These are phyloP conservation scores for Alternaria burnsii DNA, from an alignment of 2,329 filamentous ascomycete species.

Conservation along the genomic window DNA sequence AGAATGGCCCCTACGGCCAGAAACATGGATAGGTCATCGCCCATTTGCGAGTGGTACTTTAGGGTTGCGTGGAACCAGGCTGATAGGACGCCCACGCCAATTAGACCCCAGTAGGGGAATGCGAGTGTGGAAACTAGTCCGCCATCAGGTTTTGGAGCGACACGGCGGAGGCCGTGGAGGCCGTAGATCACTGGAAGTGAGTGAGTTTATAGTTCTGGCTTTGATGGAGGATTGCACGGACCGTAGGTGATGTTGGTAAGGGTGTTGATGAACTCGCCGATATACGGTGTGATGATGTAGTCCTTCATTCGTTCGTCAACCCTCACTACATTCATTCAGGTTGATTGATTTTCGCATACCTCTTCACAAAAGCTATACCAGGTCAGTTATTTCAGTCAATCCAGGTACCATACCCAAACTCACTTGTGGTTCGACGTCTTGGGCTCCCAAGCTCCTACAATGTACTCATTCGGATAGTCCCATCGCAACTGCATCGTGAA, in stretches of 20 bases:
- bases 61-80: constrained; percentile 56
- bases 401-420: constrained; percentile 24
- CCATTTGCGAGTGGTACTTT: constrained; percentile 59
- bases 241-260: constrained; percentile 61
- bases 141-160: constrained; percentile 34
- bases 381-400: constrained; percentile 21
- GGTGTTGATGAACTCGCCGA: constrained; percentile 64
- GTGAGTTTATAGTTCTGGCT: neutral
- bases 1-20: constrained; percentile 62
- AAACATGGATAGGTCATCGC: constrained; percentile 69
- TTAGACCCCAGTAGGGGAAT: constrained; percentile 55
- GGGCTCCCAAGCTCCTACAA: constrained; percentile 35
- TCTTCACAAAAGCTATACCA: constrained; percentile 49
- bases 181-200: constrained; percentile 46
- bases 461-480: constrained; percentile 34
- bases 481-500: constrained; percentile 35
- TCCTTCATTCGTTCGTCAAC: constrained; percentile 51
- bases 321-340: neutral
- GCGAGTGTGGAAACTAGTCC: constrained; percentile 44
- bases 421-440: constrained; percentile 47
- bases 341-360: constrained; percentile 17
- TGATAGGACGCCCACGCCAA: constrained; percentile 54
- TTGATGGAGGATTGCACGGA: constrained; percentile 32
- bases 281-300: constrained; percentile 61
- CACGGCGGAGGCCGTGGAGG: constrained; percentile 42